phyloP scores from a whole-genome alignment of 1,284 basidiomycete genomes.

The Sphaerobolus stellatus region DNA sequence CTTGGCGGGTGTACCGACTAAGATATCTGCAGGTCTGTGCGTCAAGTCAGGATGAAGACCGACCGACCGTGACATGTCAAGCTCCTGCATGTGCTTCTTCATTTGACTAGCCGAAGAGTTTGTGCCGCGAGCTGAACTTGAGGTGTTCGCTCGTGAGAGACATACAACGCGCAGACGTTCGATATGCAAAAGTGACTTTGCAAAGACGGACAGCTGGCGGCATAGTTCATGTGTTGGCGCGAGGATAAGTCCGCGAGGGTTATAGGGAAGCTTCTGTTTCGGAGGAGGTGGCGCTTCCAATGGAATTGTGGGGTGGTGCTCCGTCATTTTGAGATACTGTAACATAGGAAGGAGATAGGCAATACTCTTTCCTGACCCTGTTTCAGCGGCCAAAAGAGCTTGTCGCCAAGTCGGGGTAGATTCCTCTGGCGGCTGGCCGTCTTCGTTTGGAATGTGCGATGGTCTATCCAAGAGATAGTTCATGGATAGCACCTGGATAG shows the following conservation, averaged over 20 bases:
- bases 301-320: constrained; percentile 34
- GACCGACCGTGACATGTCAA: constrained; percentile 22
- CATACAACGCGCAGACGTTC: constrained; percentile 75
- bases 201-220: constrained; percentile 70
- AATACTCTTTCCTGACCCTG: constrained; percentile 88
- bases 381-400: constrained; percentile 80
- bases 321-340: constrained; percentile 69
- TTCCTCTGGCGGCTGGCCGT: background rate
- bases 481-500: constrained; percentile 73
- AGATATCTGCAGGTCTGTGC: constrained; percentile 58
- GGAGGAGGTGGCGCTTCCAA: constrained; percentile 7
- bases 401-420: constrained; percentile 42
- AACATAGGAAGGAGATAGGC: constrained; percentile 84
- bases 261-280: constrained; percentile 10
- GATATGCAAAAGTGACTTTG: constrained; percentile 72
- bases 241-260: constrained; percentile 74
- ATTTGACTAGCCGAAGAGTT: constrained; percentile 50
- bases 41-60: constrained; percentile 11
- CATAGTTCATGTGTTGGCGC: constrained; percentile 87
- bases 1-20: constrained; percentile 77
- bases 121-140: constrained; percentile 26
- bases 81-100: constrained; percentile 40
- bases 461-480: constrained; percentile 50
- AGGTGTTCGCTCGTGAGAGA: constrained; percentile 59
- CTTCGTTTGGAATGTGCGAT: constrained; percentile 17